Evolutionary conservation across 129 eudicot species (phyloP), one percentile per base, ranked within the genome.

Genomic region (Gnaphalium uliginosum): DNA sequence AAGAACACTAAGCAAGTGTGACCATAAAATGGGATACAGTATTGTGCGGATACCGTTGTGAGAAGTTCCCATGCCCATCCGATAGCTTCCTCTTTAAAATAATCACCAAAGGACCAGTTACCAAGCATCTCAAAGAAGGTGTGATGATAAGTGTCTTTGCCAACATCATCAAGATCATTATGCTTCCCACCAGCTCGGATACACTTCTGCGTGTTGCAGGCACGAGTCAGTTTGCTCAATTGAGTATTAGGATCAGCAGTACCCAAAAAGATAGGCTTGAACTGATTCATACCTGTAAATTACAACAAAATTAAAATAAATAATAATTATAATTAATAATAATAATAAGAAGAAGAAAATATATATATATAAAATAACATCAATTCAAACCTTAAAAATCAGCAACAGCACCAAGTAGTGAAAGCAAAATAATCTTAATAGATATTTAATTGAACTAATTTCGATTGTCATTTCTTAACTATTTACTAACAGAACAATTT

Each of bases 51-150:
- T 82, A 84, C 98, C 87, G 54, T 30, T 46, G 97, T 94, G 41
- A 94, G 92, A 82, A 94, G 92, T 80, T 94, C 99, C 97, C 96
- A 91, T 19, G 99, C 99, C 92, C 92, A 94, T 72, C 79, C 81
- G 66, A 94, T 94, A 23, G 99, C 99, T 79, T 94, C 99, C 0
- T 79, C 62, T 78, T 94, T 94, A 75, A 94, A 94, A 78, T 94
- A 94, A 78, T 94, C 96, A 57, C 99, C 99, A 75, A 94, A 94
- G 8, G 97, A 89, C 99, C 99, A 94, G 78, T 94, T 94, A 33
- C 99, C 99, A 72, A 94, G 96, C 99, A 94, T 94, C 79, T 94
- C 99, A 68, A 94, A 94, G 77, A 94, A 94, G 22, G 99, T 94
- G 70, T 94, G 99, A 68, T 94, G 99, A 72, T 94, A 94, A 59